Evolutionary conservation across 176 grass and related monocot genomes (phyloP).

Genomic region (Alloteropsis semialata): DNA sequence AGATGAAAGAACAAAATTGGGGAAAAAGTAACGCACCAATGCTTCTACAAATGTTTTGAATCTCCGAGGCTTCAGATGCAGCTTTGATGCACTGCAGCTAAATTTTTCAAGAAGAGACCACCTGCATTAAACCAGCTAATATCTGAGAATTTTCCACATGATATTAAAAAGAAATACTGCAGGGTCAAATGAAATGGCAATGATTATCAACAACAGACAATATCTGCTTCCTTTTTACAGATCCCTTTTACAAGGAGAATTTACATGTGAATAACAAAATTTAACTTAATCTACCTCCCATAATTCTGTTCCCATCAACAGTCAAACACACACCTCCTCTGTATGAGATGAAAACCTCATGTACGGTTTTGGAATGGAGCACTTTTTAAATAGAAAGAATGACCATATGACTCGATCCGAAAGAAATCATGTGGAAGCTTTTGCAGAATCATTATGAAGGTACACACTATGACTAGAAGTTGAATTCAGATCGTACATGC

Average conservation of each 20-base stretch:
- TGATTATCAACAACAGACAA: background rate
- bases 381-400: background rate
- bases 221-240: background rate
- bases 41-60: conserved; percentile 99
- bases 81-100: conserved; percentile 93
- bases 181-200: conserved; percentile 5
- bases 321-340: background rate
- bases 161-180: background rate
- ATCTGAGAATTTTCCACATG: conserved; percentile 33
- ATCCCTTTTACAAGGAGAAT: background rate
- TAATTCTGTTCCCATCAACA: background rate
- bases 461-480: background rate
- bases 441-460: background rate
- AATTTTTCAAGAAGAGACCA: conserved; percentile 98
- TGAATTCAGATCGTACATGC: background rate
- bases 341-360: background rate
- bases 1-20: conserved; percentile 2
- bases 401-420: background rate
- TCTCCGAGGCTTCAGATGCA: conserved; percentile 96
- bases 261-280: background rate
- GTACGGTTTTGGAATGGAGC: background rate
- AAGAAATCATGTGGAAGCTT: background rate
- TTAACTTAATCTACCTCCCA: background rate
- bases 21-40: conserved; percentile 52
- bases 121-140: conserved; percentile 51